Base-by-base conservation (phyloP, 2,329 filamentous ascomycete genomes). In the Fusarium sp. region DNA sequence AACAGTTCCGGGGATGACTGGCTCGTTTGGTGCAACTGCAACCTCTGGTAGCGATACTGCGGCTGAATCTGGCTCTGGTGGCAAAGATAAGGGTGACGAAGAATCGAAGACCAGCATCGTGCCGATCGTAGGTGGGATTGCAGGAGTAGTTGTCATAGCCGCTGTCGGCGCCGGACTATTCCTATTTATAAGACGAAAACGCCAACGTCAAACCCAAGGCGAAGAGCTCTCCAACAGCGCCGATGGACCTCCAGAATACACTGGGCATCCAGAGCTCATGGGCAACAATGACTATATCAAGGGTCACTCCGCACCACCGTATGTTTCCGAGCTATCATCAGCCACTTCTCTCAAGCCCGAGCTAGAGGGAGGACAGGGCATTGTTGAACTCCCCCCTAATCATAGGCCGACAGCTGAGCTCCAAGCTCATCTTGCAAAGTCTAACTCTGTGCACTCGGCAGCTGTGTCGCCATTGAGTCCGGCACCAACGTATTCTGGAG, bases 161-260 rank as follows among this genome's bases (percentile, higher is more conserved):
- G 70, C 73, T 12, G 68, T 78, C 8, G 77, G 76, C 8, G 73
- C 68, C 1, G 77, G 76, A 0, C 63, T 76, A 1, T 76, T 79
- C 24, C 76, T 84, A 56, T 78, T 83, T 70, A 76, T 83, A 41
- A 70, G 80, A 24, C 78, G 74, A 41, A 77, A 72, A 37, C 78
- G 76, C 29, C 77, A 74, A 26, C 73, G 63, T 23, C 38, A 71
- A n/a, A 42, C 43, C 12, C 60, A 60, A 20, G 76, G 74, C 37
- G 63, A 75, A 24, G 57, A 70, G 33, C 60, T 78, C 21, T 56
- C 58, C 5, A 61, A 64, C 16, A 39, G 57, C n/a, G 39, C 55
- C 16, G 48, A 66, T 11, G 41, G 70, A 35, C 57, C 60, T 23
- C 53, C 74, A 12, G 64, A 73, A 6, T 71, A 72, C 54, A 70